Conservation (phyloP, 306 rosid genomes). For the Cucurbita ficifolia region DNA sequence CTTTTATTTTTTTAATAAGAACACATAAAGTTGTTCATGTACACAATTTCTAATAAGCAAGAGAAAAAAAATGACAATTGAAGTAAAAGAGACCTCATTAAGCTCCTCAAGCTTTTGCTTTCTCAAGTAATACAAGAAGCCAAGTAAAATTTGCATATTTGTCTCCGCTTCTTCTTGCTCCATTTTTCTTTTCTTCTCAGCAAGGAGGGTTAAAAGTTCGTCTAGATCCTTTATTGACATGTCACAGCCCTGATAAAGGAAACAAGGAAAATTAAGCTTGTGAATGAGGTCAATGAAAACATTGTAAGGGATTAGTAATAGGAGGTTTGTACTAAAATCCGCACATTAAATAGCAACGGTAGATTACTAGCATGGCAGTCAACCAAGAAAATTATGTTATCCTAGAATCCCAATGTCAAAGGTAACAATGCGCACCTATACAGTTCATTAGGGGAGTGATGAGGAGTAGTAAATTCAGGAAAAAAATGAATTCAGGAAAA, state of each 20-base stretch:
- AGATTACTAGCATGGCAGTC: background rate
- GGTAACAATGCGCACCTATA: background rate
- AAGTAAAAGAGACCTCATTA: slow-evolving; percentile 48
- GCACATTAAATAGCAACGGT: background rate
- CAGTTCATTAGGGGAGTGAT: background rate
- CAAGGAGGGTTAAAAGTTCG: slow-evolving; percentile 52
- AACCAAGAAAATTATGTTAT: background rate
- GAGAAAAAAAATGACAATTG: background rate
- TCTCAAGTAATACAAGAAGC: slow-evolving; percentile 77
- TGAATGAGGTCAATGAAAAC: background rate
- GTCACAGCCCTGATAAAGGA: slow-evolving; percentile 62
- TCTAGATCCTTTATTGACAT: slow-evolving; percentile 80
- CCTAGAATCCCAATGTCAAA: background rate
- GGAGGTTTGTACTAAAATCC: background rate
- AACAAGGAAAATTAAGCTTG: background rate
- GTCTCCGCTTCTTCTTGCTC: slow-evolving; percentile 96
- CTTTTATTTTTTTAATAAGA: background rate
- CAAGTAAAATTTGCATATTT: slow-evolving; percentile 84
- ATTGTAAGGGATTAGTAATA: background rate
- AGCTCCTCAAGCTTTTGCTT: slow-evolving; percentile 78
- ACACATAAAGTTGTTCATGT: background rate
- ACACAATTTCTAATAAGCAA: background rate
- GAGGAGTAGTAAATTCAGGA: background rate
- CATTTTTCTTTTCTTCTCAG: slow-evolving; percentile 92
- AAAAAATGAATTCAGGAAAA: too few relatives aligned